Percentiles rank a stretch among this genome's conserved stretches.
Evolutionary conservation across 768 basidiomycete species (phyloP).

Genomic region (Mycena amicta): DNA sequence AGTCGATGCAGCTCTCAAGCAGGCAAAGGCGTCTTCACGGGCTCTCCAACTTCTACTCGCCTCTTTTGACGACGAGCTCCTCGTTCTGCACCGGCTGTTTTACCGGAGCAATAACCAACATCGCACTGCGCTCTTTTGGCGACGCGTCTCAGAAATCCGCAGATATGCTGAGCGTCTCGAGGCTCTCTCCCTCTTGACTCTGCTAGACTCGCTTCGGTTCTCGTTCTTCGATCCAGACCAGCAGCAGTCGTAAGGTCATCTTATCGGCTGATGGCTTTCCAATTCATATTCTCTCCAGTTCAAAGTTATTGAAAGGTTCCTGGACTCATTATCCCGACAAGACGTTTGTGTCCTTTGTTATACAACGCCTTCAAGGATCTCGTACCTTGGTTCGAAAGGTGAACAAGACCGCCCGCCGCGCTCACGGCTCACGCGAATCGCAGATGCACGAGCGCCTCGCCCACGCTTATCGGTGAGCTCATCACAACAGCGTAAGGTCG

Average conservation of each 20-base stretch:
- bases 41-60: constrained; percentile 48
- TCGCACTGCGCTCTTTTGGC: constrained; percentile 69
- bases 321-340: constrained; percentile 65
- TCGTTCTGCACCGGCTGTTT: constrained; percentile 65
- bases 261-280: neutral
- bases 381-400: constrained; percentile 51
- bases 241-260: constrained; percentile 37
- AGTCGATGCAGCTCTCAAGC: constrained; percentile 63
- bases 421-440: constrained; percentile 10
- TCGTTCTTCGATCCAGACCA: constrained; percentile 53
- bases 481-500: too few species aligned
- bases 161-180: constrained; percentile 48
- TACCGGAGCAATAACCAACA: constrained; percentile 86
- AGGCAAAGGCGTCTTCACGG: constrained; percentile 57
- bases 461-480: constrained; percentile 57
- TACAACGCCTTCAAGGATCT: constrained; percentile 39
- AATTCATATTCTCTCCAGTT: constrained; percentile 33
- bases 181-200: constrained; percentile 31
- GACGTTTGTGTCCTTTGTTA: constrained; percentile 34
- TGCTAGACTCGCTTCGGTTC: constrained; percentile 43
- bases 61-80: constrained; percentile 52
- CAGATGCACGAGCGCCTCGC: constrained; percentile 50
- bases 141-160: constrained; percentile 61
- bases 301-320: constrained; percentile 55
- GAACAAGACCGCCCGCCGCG: neutral